Percentiles rank a stretch among this genome's conserved stretches.
Evolutionary conservation across 331 rosid genomes (phyloP).

Genomic region (Rhamnella rubrinervis): DNA sequence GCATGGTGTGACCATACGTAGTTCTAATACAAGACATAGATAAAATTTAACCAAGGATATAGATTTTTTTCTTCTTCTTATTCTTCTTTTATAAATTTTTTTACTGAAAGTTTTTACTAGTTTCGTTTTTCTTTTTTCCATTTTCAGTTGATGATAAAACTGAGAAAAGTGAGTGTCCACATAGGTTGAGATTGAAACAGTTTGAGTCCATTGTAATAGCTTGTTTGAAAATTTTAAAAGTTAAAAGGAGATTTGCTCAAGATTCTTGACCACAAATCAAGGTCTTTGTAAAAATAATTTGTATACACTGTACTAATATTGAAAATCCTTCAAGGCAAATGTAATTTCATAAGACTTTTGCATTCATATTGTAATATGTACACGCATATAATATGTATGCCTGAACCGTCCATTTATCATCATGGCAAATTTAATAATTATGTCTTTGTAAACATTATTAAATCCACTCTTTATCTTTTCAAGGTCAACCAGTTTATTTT

Average conservation of each 20-base stretch:
- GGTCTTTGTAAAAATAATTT: constrained; percentile 9
- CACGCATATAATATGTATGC: neutral
- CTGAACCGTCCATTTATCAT: no score
- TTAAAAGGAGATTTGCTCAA: constrained; percentile 1
- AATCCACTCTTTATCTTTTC: neutral
- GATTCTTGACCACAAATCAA: constrained; percentile 12
- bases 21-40: constrained; percentile 69
- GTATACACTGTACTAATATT: constrained; percentile 6
- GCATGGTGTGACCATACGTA: constrained; percentile 86
- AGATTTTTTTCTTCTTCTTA: constrained; percentile 19
- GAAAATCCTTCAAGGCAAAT: constrained; percentile 3
- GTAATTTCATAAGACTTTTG: neutral
- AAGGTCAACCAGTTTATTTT: neutral
- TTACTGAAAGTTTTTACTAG: constrained; percentile 34
- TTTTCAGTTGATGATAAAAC: constrained; percentile 32
- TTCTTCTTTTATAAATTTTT: constrained; percentile 4
- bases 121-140: constrained; percentile 20
- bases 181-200: constrained; percentile 28
- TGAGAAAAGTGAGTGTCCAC: constrained; percentile 31
- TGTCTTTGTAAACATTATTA: neutral
- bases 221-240: constrained; percentile 9
- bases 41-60: constrained; percentile 27
- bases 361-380: neutral
- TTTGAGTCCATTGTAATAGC: constrained; percentile 8
- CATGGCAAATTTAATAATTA: no score